Evolutionary conservation across 202 grass and related monocot species (phyloP).

Genomic region (Panicum virgatum): DNA sequence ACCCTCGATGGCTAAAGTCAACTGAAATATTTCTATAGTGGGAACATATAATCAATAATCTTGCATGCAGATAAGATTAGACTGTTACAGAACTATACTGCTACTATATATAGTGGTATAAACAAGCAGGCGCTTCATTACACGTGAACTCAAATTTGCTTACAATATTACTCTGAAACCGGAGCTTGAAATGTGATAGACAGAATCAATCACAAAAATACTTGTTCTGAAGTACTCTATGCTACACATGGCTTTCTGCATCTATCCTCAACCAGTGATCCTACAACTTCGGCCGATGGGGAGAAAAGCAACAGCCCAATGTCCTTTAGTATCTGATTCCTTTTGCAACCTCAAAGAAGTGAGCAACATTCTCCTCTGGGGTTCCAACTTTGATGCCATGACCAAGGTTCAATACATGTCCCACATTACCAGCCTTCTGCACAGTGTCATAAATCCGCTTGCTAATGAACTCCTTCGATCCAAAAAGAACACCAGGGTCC

Average conservation of each 20-base stretch:
- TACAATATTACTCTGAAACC: conserved; percentile 39
- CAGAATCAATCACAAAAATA: conserved; percentile 33
- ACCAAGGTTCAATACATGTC: conserved; percentile 93
- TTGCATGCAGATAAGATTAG: neutral
- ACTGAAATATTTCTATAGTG: neutral
- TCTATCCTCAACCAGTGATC: conserved; percentile 43
- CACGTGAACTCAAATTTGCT: conserved; percentile 25
- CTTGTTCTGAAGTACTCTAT: conserved; percentile 35
- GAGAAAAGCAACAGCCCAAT: conserved; percentile 32
- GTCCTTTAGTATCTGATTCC: conserved; percentile 73
- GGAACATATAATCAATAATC: conserved; percentile 3
- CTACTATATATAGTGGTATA: conserved; percentile 35
- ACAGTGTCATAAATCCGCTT: conserved; percentile 82
- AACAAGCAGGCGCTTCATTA: conserved; percentile 38
- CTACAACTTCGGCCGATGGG: conserved; percentile 43
- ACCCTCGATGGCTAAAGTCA: neutral
- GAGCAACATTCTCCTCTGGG: conserved; percentile 95
- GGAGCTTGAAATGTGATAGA: conserved; percentile 19
- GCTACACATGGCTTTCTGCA: conserved; percentile 48
- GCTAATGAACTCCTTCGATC: conserved; percentile 92
- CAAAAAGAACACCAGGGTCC: conserved; percentile 95
- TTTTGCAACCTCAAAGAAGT: conserved; percentile 97
- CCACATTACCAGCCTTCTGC: conserved; percentile 76
- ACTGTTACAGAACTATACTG: conserved; percentile 8
- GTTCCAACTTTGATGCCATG: conserved; percentile 97